A percentile compares a stretch with the other conserved stretches of the same genome.
These are phyloP conservation scores for Nemania diffusa DNA, from an alignment of 2,329 filamentous ascomycete genomes.

Conservation along the genomic window DNA sequence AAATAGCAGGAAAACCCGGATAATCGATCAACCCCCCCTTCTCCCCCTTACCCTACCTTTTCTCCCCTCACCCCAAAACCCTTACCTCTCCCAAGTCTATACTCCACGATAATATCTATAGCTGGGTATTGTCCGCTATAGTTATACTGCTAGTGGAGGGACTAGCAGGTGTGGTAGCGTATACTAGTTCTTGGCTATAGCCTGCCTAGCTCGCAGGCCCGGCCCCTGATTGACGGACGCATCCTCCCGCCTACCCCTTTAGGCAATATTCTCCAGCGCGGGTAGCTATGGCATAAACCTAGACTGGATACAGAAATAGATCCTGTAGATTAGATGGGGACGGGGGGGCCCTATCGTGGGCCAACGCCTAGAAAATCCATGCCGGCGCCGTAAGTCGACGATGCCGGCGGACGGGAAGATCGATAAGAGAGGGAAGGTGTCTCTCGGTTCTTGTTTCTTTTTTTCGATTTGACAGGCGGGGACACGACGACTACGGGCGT, in stretches of 20 bases:
- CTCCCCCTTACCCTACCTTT: not conserved
- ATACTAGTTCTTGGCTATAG: slow-evolving; percentile 22
- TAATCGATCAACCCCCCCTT: slow-evolving; percentile 21
- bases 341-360: no score
- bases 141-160: not conserved
- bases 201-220: not conserved
- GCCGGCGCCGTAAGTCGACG: slow-evolving; percentile 24
- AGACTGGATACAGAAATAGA: no score
- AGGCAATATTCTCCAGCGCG: slow-evolving; percentile 21
- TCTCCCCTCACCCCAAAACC: not conserved
- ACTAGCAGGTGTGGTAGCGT: not conserved
- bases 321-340: no score
- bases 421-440: slow-evolving; percentile 20
- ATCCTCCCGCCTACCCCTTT: slow-evolving; percentile 31
- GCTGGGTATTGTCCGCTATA: no score
- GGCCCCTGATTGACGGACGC: slow-evolving; percentile 27
- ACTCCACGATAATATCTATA: slow-evolving; percentile 23
- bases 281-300: not conserved
- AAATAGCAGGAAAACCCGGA: slow-evolving; percentile 22
- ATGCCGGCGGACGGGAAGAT: slow-evolving; percentile 14
- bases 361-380: slow-evolving; percentile 1
- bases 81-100: not conserved
- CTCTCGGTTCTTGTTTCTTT: not conserved
- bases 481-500: no score
- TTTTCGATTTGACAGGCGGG: slow-evolving; percentile 11